phyloP scores from a whole-genome alignment of 768 basidiomycete genomes.

The Lactarius evosmus region DNA sequence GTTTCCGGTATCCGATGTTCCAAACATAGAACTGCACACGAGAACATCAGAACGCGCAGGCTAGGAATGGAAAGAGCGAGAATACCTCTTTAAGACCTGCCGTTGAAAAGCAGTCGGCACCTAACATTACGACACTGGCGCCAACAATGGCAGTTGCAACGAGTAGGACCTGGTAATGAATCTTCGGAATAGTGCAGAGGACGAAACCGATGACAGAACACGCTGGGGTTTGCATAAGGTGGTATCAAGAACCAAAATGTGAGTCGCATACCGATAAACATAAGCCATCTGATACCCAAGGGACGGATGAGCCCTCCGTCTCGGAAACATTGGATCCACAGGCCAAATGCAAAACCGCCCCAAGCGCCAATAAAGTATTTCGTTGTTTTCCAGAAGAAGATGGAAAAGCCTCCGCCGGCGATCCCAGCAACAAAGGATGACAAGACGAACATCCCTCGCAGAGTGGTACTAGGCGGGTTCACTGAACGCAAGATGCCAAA shows the following conservation, averaged over 20 bases:
- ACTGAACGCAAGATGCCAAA: conserved; percentile 84
- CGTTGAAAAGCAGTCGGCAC: conserved; percentile 90
- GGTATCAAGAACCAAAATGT: conserved; percentile 18
- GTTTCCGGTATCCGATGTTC: conserved; percentile 80
- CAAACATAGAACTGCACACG: conserved; percentile 81
- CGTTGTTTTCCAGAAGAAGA: conserved; percentile 91
- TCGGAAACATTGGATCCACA: conserved; percentile 85
- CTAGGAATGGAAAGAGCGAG: background rate
- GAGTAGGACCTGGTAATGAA: conserved; percentile 85
- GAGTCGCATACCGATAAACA: conserved; percentile 68
- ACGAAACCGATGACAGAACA: conserved; percentile 77
- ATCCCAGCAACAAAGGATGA: conserved; percentile 76
- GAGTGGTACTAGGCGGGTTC: conserved; percentile 71
- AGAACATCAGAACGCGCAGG: conserved; percentile 18
- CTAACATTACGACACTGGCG: conserved; percentile 85
- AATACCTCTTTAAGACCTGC: conserved; percentile 87
- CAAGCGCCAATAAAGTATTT: conserved; percentile 80
- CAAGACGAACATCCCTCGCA: conserved; percentile 89
- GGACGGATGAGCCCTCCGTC: conserved; percentile 76
- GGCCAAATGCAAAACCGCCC: conserved; percentile 82
- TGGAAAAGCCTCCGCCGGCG: conserved; percentile 78
- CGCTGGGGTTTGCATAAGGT: conserved; percentile 40
- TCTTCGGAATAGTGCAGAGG: conserved; percentile 77
- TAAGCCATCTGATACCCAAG: conserved; percentile 82
- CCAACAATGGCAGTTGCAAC: conserved; percentile 88